A percentile compares a stretch with the other conserved stretches of the same genome.
Conservation (phyloP, 106 monocot genomes). For the Xerophyta viscosa region DNA sequence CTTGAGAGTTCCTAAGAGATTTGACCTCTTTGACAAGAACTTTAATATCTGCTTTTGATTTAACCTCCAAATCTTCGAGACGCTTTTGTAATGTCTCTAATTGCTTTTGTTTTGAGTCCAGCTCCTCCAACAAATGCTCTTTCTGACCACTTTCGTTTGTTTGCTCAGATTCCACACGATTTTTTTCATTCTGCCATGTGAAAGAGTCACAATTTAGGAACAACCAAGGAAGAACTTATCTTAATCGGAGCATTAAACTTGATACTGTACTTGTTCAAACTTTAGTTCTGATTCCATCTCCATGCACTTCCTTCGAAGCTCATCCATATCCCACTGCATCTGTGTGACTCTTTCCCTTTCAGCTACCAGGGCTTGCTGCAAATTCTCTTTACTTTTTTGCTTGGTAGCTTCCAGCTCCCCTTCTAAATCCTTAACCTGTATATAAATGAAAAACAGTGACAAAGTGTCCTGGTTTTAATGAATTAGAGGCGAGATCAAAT, state of each 20-base stretch:
- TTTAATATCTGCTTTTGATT: slow-evolving; percentile 88
- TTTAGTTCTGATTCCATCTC: slow-evolving; percentile 68
- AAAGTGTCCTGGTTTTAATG: too few relatives aligned
- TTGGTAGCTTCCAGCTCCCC: slow-evolving; percentile 72
- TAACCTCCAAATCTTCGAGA: slow-evolving; percentile 55
- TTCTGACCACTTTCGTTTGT: slow-evolving; percentile 36
- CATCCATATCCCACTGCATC: slow-evolving; percentile 96
- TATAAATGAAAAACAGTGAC: too few relatives aligned
- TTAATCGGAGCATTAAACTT: slow-evolving; percentile 1
- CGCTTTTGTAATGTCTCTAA: slow-evolving; percentile 41
- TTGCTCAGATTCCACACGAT: slow-evolving; percentile 43
- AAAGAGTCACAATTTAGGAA: slow-evolving; percentile 2
- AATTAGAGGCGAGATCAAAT: too few relatives aligned
- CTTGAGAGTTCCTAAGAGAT: slow-evolving; percentile 71
- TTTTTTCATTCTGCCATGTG: slow-evolving; percentile 54
- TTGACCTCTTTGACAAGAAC: slow-evolving; percentile 89
- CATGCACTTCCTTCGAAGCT: slow-evolving; percentile 54
- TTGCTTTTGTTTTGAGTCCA: slow-evolving; percentile 43
- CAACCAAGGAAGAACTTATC: background rate
- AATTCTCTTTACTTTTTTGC: slow-evolving; percentile 69
- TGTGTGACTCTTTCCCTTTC: slow-evolving; percentile 93
- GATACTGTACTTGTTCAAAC: slow-evolving; percentile 46
- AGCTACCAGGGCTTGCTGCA: slow-evolving; percentile 77
- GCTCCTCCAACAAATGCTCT: slow-evolving; percentile 45
- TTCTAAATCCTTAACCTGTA: slow-evolving; percentile 90